Conservation (phyloP, 176 grass and related monocot genomes). For the Musa schizocarpa region DNA sequence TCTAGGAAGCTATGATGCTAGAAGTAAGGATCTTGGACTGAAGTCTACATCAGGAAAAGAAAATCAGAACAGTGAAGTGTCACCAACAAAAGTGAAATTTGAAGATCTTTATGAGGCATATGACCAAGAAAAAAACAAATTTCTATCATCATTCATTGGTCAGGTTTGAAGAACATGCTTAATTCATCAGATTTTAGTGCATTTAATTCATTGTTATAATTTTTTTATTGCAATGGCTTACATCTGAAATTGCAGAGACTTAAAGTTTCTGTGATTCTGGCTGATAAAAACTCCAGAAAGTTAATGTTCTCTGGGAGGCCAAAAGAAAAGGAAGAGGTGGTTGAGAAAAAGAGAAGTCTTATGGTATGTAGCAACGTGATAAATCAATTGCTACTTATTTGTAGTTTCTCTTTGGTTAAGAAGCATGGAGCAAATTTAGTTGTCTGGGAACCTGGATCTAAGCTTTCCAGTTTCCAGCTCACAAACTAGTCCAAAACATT, state of each 20-base stretch:
- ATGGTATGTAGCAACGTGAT: conserved; percentile 44
- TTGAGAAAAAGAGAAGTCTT: conserved; percentile 83
- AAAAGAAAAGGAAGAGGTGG: conserved; percentile 63
- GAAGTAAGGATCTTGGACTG: conserved; percentile 27
- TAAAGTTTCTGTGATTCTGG: conserved; percentile 56
- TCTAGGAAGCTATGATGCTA: conserved; percentile 39
- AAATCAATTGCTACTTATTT: not conserved
- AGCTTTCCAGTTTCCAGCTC: not conserved
- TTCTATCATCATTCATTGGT: conserved; percentile 93
- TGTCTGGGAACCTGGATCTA: not conserved
- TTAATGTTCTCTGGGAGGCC: conserved; percentile 71
- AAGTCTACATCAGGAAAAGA: conserved; percentile 36
- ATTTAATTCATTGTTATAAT: conserved; percentile 11
- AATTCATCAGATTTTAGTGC: conserved; percentile 9
- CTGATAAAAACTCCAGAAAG: conserved; percentile 62
- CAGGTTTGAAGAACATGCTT: conserved; percentile 52
- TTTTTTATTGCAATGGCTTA: conserved; percentile 6
- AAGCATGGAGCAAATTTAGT: not conserved
- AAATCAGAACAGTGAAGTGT: conserved; percentile 33
- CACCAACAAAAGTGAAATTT: conserved; percentile 46
- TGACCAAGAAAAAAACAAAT: conserved; percentile 70
- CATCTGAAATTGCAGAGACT: conserved; percentile 47
- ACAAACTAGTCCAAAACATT: not conserved
- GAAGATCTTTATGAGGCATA: conserved; percentile 66
- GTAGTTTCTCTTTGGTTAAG: not conserved